Conservation (phyloP, 2,329 filamentous ascomycete species). For the Curvularia sp. region DNA sequence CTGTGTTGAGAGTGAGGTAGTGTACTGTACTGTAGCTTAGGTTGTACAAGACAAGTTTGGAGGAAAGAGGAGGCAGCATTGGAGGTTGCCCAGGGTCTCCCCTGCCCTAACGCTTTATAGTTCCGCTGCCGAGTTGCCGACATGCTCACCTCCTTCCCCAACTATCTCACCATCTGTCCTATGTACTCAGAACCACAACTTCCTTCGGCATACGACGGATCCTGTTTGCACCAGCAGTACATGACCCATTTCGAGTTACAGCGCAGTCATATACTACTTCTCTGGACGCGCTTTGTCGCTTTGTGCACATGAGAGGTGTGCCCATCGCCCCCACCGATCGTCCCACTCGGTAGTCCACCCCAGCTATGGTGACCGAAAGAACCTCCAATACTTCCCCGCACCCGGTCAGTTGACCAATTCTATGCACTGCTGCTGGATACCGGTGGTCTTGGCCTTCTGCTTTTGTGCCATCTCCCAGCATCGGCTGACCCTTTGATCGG, state of each 20-base stretch:
- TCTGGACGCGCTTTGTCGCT: slow-evolving; percentile 1
- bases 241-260: background rate
- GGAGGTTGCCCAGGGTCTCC: background rate
- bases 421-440: background rate
- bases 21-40: background rate
- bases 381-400: background rate
- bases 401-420: slow-evolving; percentile 15
- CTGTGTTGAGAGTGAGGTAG: background rate
- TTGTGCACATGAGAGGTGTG: background rate
- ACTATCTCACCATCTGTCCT: background rate
- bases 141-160: background rate
- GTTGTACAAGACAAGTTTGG: background rate
- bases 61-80: background rate
- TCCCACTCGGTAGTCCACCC: slow-evolving; percentile 8
- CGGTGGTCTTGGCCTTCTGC: slow-evolving; percentile 13
- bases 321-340: slow-evolving; percentile 20
- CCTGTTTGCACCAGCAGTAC: background rate
- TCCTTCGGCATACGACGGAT: background rate
- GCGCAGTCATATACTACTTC: background rate
- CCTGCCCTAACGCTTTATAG: background rate
- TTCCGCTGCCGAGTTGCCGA: background rate
- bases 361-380: slow-evolving; percentile 4
- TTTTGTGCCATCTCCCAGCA: slow-evolving; percentile 13
- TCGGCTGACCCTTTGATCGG: slow-evolving; percentile 14
- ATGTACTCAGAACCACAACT: background rate